Conservation (phyloP, 1,139 yeast genomes). For the Magnusiomyces ingens region DNA sequence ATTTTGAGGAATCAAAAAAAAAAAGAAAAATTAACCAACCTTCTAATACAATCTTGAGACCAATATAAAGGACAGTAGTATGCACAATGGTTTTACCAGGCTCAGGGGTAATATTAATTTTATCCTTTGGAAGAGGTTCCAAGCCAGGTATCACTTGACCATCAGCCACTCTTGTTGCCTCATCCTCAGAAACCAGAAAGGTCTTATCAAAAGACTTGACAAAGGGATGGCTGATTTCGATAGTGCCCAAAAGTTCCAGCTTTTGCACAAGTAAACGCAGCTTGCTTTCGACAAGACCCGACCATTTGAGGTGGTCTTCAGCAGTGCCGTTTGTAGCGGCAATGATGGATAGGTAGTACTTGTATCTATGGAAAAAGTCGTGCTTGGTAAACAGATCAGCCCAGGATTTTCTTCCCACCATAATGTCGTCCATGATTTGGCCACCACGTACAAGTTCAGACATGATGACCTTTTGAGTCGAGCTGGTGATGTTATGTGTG, state of each 20-base stretch:
- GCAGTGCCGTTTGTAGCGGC: slow-evolving; percentile 65
- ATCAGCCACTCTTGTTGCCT: slow-evolving; percentile 48
- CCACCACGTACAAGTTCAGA: slow-evolving; percentile 71
- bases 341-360: slow-evolving; percentile 75
- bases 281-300: slow-evolving; percentile 88
- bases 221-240: slow-evolving; percentile 83
- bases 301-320: slow-evolving; percentile 84
- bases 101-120: slow-evolving; percentile 26
- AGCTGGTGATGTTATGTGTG: slow-evolving; percentile 85
- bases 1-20: not conserved
- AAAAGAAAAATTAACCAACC: slow-evolving; percentile 21
- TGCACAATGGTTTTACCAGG: slow-evolving; percentile 40
- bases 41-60: slow-evolving; percentile 58
- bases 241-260: slow-evolving; percentile 67
- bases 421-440: slow-evolving; percentile 63
- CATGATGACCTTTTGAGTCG: slow-evolving; percentile 77
- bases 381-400: slow-evolving; percentile 67
- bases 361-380: slow-evolving; percentile 73
- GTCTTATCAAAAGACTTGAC: slow-evolving; percentile 64
- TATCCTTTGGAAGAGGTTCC: slow-evolving; percentile 23
- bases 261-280: slow-evolving; percentile 74
- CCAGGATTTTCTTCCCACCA: slow-evolving; percentile 62
- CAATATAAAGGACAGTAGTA: slow-evolving; percentile 73
- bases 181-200: slow-evolving; percentile 48
- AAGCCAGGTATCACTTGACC: slow-evolving; percentile 28